A percentile compares a stretch with the other conserved stretches of the same genome.
These are phyloP conservation scores for Globisporangium alternatum DNA, from an alignment of 352 stramenopile genomes.

Conservation along the genomic window DNA sequence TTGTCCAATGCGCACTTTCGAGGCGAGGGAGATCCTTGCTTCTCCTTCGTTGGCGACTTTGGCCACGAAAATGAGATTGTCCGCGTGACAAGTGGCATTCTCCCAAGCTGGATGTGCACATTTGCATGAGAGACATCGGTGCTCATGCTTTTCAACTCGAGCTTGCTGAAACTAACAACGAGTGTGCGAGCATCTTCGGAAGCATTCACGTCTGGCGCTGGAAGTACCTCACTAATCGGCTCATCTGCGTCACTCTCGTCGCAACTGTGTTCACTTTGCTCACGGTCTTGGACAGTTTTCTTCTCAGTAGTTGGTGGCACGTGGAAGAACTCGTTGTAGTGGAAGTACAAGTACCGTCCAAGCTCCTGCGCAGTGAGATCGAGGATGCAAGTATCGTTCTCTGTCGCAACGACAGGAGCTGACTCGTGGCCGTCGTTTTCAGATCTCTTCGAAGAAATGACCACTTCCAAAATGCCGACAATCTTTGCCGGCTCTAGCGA, in stretches of 20 bases:
- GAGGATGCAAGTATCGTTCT: slow-evolving; percentile 70
- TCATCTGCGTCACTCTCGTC: slow-evolving; percentile 5
- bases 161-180: slow-evolving; percentile 16
- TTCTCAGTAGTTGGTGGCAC: slow-evolving; percentile 21
- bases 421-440: slow-evolving; percentile 10
- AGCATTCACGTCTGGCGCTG: slow-evolving; percentile 16
- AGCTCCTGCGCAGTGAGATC: slow-evolving; percentile 62
- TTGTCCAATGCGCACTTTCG: slow-evolving; percentile 11
- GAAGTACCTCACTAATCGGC: slow-evolving; percentile 15
- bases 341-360: slow-evolving; percentile 69
- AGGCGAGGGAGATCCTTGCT: slow-evolving; percentile 7
- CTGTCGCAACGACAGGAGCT: slow-evolving; percentile 19
- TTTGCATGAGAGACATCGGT: slow-evolving; percentile 18
- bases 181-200: slow-evolving; percentile 18
- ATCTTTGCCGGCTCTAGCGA: slow-evolving; percentile 30
- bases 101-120: slow-evolving; percentile 31
- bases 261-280: background rate
- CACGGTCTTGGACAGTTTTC: background rate
- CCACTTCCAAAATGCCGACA: slow-evolving; percentile 62
- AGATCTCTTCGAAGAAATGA: slow-evolving; percentile 29
- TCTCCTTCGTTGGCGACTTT: slow-evolving; percentile 24
- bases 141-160: slow-evolving; percentile 8
- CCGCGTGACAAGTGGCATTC: slow-evolving; percentile 20
- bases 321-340: slow-evolving; percentile 69
- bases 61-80: slow-evolving; percentile 15